Evolutionary conservation across 108 stramenopile genomes (phyloP).

Genomic region (Cyclotella baltica): DNA sequence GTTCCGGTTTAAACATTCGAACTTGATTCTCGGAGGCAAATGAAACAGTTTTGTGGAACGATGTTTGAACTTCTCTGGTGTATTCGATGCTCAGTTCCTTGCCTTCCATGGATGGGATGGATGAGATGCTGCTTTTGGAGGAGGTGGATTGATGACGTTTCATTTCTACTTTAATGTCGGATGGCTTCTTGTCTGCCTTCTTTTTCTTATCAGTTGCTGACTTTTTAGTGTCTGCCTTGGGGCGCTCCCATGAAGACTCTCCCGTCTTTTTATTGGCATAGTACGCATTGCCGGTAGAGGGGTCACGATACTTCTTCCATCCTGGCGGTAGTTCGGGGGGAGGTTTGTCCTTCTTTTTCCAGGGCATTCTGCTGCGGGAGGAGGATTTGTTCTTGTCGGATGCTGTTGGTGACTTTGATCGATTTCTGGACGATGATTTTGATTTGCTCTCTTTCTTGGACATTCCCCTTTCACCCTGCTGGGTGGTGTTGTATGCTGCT

Average conservation of each 20-base stretch:
- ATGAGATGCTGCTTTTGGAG: background rate
- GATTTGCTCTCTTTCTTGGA: background rate
- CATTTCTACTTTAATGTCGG: background rate
- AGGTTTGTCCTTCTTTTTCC: background rate
- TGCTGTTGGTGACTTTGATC: background rate
- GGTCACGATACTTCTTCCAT: constrained; percentile 7
- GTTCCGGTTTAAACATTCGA: background rate
- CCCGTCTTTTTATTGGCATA: constrained; percentile 13
- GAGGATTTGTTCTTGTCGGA: background rate
- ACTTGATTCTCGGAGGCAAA: background rate
- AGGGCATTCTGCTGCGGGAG: background rate
- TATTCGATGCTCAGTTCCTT: background rate
- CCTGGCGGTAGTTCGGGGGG: background rate
- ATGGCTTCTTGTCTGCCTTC: background rate
- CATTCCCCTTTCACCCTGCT: no score
- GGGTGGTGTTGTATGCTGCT: background rate
- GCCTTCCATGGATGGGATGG: background rate
- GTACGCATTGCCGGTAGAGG: background rate
- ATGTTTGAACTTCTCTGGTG: background rate
- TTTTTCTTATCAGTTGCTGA: background rate
- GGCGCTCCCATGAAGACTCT: background rate
- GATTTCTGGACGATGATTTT: background rate
- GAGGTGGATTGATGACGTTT: background rate
- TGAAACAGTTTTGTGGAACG: background rate
- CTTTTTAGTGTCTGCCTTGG: background rate